Conservation (phyloP, 2,329 filamentous ascomycete species). For the Aureobasidium sp. region DNA sequence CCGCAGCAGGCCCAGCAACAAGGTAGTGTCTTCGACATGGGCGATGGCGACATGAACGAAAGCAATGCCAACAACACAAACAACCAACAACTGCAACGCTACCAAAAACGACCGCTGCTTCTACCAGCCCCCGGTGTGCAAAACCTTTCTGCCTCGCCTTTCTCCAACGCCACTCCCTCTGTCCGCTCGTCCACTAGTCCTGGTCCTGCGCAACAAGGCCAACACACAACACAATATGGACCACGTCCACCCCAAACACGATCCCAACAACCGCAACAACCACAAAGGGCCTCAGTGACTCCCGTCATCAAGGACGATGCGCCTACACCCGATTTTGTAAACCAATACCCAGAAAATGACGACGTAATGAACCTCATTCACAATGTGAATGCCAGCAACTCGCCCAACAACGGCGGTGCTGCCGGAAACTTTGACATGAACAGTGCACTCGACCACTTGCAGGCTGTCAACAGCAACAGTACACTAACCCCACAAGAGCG, state of each 20-base stretch:
- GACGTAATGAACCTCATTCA: conserved; percentile 45
- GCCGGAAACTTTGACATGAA: conserved; percentile 32
- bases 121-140: not conserved
- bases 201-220: conserved; percentile 1
- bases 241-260: not conserved
- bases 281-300: conserved; percentile 18
- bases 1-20: conserved; percentile 47
- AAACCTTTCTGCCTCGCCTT: conserved; percentile 18
- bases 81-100: conserved; percentile 25
- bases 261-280: not conserved
- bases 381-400: conserved; percentile 32
- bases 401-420: conserved; percentile 23
- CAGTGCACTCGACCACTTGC: conserved; percentile 38
- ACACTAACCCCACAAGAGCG: conserved; percentile 41
- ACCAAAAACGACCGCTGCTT: conserved; percentile 25
- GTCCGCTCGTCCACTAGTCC: conserved; percentile 12
- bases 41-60: conserved; percentile 39
- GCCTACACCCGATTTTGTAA: conserved; percentile 28
- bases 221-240: not conserved
- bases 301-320: conserved; percentile 34
- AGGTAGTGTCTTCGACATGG: conserved; percentile 54
- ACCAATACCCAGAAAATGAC: conserved; percentile 32
- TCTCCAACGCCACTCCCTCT: conserved; percentile 13
- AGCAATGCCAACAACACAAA: conserved; percentile 26
- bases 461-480: conserved; percentile 32